Evolutionary conservation across 768 basidiomycete species (phyloP).

Genomic region (Aureoboletus auriporus): DNA sequence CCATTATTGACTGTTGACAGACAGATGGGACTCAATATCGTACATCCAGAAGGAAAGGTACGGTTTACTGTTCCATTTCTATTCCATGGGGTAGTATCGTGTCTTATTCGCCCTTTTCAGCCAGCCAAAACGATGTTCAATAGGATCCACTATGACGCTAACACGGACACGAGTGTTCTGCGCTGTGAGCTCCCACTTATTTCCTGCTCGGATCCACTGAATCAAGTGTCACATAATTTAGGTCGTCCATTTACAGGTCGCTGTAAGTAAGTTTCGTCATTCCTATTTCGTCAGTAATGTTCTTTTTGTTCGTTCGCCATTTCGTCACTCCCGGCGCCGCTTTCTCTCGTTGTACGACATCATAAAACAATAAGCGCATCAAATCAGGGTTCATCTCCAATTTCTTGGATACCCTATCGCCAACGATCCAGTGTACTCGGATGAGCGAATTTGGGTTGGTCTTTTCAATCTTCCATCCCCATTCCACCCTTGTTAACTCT

Average conservation of each 20-base stretch:
- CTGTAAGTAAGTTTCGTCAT: slow-evolving; percentile 50
- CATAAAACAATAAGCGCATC: slow-evolving; percentile 63
- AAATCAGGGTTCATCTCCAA: slow-evolving; percentile 95
- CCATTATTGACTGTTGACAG: slow-evolving; percentile 89
- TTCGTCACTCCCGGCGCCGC: background rate
- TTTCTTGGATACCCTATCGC: slow-evolving; percentile 91
- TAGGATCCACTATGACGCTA: slow-evolving; percentile 72
- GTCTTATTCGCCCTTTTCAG: slow-evolving; percentile 35
- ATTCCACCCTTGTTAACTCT: background rate
- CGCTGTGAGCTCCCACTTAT: slow-evolving; percentile 50
- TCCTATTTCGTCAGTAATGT: background rate
- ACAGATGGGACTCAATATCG: slow-evolving; percentile 95
- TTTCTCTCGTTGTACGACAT: slow-evolving; percentile 1
- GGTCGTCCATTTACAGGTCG: slow-evolving; percentile 89
- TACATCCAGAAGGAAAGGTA: slow-evolving; percentile 94
- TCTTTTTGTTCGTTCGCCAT: background rate
- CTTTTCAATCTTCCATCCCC: background rate
- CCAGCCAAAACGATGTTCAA: slow-evolving; percentile 87
- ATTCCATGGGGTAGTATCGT: background rate
- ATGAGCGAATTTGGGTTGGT: slow-evolving; percentile 69
- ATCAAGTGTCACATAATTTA: slow-evolving; percentile 25
- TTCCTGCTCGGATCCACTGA: background rate
- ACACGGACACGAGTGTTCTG: slow-evolving; percentile 81
- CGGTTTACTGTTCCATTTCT: background rate
- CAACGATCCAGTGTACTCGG: slow-evolving; percentile 93